Percentiles rank a stretch among this genome's conserved stretches.
Conservation (phyloP, 768 basidiomycete genomes). For the Termitomyces sp. region DNA sequence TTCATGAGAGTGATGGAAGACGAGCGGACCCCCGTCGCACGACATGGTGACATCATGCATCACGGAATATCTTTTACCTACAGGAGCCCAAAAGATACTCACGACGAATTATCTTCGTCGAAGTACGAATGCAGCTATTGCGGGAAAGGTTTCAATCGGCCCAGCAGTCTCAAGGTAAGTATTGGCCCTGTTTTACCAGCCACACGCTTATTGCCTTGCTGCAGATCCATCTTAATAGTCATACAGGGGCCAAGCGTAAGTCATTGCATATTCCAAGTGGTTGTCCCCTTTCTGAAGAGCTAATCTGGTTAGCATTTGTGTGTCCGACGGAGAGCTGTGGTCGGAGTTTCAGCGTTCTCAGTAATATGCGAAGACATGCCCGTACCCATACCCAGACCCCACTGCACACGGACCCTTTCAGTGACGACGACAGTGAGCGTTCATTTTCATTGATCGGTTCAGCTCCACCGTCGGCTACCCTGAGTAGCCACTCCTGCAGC, state of each 20-base stretch:
- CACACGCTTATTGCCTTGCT: slow-evolving; percentile 7
- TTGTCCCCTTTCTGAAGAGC: slow-evolving; percentile 9
- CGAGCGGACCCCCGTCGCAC: slow-evolving; percentile 14
- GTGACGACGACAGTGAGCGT: slow-evolving; percentile 40
- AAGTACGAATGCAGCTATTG: slow-evolving; percentile 79
- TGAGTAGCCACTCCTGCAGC: slow-evolving; percentile 10
- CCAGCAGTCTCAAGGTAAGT: slow-evolving; percentile 74
- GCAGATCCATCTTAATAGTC: slow-evolving; percentile 80
- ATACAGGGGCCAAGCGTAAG: slow-evolving; percentile 83
- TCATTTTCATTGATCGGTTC: slow-evolving; percentile 19
- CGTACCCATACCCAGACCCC: slow-evolving; percentile 50
- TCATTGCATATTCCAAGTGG: slow-evolving; percentile 10
- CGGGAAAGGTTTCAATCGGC: slow-evolving; percentile 76
- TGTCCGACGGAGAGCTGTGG: slow-evolving; percentile 75
- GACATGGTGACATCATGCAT: neutral
- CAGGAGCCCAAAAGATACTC: slow-evolving; percentile 6
- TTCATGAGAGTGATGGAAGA: slow-evolving; percentile 3
- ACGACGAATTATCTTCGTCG: slow-evolving; percentile 25
- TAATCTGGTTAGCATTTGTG: slow-evolving; percentile 50
- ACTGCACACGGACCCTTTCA: slow-evolving; percentile 31
- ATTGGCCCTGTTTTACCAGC: slow-evolving; percentile 9
- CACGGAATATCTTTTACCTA: neutral
- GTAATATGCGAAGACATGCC: slow-evolving; percentile 85
- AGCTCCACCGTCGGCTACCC: slow-evolving; percentile 1
- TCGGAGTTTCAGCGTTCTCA: slow-evolving; percentile 80